These are phyloP conservation scores for Fusarium poae DNA, from an alignment of 2,329 filamentous ascomycete genomes.

Conservation along the genomic window DNA sequence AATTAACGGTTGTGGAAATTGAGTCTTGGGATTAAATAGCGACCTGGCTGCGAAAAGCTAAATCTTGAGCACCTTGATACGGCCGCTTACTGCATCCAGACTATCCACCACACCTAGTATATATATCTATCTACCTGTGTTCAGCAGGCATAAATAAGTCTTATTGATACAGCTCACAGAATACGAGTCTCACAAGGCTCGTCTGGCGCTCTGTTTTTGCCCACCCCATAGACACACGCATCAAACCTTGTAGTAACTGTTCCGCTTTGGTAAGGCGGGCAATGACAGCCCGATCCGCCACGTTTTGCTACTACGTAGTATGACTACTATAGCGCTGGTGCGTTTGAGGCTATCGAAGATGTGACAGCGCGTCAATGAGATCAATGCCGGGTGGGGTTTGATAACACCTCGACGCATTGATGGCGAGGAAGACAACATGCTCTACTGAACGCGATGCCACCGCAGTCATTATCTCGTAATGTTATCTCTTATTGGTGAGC, in stretches of 20 bases:
- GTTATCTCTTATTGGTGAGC: background rate
- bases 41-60: slow-evolving; percentile 23
- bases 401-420: slow-evolving; percentile 9
- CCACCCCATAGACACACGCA: slow-evolving; percentile 18
- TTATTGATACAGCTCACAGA: slow-evolving; percentile 21
- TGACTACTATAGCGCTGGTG: slow-evolving; percentile 16
- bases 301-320: slow-evolving; percentile 22
- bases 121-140: too few species aligned
- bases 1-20: slow-evolving; percentile 24
- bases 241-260: slow-evolving; percentile 14
- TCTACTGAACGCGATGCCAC: slow-evolving; percentile 3
- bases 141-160: slow-evolving; percentile 4
- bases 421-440: slow-evolving; percentile 9
- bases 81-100: slow-evolving; percentile 2
- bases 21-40: slow-evolving; percentile 17
- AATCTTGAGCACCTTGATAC: background rate
- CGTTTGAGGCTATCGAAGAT: slow-evolving; percentile 40
- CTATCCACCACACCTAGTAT: background rate
- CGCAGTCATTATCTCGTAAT: slow-evolving; percentile 15
- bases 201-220: slow-evolving; percentile 17
- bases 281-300: slow-evolving; percentile 6
- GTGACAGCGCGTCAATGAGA: slow-evolving; percentile 15
- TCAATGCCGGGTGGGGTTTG: slow-evolving; percentile 30
- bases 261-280: slow-evolving; percentile 1
- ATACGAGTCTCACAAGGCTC: slow-evolving; percentile 34